Evolutionary conservation across 140 eudicot species (phyloP).

Genomic region (Stevia rebaudiana): DNA sequence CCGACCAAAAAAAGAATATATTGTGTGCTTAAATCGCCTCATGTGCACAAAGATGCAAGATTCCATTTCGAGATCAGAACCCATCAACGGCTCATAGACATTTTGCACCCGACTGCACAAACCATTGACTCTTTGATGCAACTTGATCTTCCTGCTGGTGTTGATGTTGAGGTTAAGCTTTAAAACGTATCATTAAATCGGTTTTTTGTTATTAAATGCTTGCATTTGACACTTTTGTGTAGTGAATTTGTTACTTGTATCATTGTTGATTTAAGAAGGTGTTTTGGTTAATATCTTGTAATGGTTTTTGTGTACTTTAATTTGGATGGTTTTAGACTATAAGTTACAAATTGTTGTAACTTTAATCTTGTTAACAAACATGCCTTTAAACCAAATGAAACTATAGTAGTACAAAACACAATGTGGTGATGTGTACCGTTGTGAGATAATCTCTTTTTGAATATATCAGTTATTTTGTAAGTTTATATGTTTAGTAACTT

Average conservation of each 20-base stretch:
- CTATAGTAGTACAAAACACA: not conserved
- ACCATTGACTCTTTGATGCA: slow-evolving; percentile 88
- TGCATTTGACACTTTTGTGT: slow-evolving; percentile 22
- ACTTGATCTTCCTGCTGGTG: slow-evolving; percentile 95
- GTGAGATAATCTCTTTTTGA: not conserved
- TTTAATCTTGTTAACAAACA: not conserved
- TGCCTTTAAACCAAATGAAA: not conserved
- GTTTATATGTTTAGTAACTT: no score
- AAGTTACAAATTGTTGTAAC: not conserved
- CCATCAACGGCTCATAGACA: slow-evolving; percentile 85
- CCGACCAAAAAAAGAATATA: slow-evolving; percentile 80
- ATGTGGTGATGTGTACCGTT: no score
- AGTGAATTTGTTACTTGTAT: slow-evolving; percentile 26
- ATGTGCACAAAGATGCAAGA: slow-evolving; percentile 92
- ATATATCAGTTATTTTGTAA: not conserved
- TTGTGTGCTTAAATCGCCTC: slow-evolving; percentile 91
- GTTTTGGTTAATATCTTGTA: slow-evolving; percentile 20
- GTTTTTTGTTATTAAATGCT: slow-evolving; percentile 17
- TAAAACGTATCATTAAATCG: slow-evolving; percentile 18
- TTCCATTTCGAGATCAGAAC: slow-evolving; percentile 96
- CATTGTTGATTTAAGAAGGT: slow-evolving; percentile 17
- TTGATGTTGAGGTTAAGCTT: slow-evolving; percentile 92
- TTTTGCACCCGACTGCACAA: slow-evolving; percentile 88
- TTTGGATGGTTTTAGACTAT: not conserved
- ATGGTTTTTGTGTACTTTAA: not conserved